Base-by-base conservation (phyloP, 2,329 filamentous ascomycete genomes). In the Ceratocystis eucalypticola region DNA sequence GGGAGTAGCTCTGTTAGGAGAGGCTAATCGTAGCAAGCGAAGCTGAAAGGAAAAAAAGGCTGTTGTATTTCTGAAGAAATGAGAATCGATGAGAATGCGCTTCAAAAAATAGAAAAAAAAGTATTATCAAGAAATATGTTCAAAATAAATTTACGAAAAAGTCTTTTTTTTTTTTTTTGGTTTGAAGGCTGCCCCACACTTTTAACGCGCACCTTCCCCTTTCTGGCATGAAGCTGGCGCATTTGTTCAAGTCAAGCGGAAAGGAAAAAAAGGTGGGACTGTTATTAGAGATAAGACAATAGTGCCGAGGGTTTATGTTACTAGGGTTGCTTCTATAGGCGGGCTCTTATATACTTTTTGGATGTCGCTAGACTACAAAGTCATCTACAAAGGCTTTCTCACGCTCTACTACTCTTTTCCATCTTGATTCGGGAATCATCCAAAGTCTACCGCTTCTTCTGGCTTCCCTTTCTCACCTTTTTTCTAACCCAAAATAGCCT, bases 401-500 rank as follows among this genome's bases (percentile, higher is more conserved):
- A 41, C 37, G 37, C 8, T 53, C 22, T 15, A 53, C 22, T 5
- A 10, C 22, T 22, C 48, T 53, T 22, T 12, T 22, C 17, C 48
- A 20, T 22, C 20, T 41, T 41, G 37, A 41, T 15, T 15, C 10
- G 10, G 3, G 10, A 41, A 41, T 41, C 12, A 41, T 12, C 12
- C 37, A 5, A 41, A 5, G 3, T 41, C 37, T 12, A 15, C 37
- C 10, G 12, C 48, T 2, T 22, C 48, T 53, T 8, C 22, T 53
- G 12, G 37, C 10, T 41, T 5, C 37, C 10, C 37, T 10, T 53
- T 3, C 28, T 15, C 4, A 7, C 5, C 15, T 22, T 28, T 30
- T 15, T 1, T 44, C n/a, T 55, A 59, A 15, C 63, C 67, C 28
- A 68, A 44, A 33, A 69, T 64, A 37, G 41, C 45, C 50, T 59